Evolutionary conservation across 768 basidiomycete species (phyloP), one percentile per base, ranked within the genome.

Genomic region (Leccinum arenicola): DNA sequence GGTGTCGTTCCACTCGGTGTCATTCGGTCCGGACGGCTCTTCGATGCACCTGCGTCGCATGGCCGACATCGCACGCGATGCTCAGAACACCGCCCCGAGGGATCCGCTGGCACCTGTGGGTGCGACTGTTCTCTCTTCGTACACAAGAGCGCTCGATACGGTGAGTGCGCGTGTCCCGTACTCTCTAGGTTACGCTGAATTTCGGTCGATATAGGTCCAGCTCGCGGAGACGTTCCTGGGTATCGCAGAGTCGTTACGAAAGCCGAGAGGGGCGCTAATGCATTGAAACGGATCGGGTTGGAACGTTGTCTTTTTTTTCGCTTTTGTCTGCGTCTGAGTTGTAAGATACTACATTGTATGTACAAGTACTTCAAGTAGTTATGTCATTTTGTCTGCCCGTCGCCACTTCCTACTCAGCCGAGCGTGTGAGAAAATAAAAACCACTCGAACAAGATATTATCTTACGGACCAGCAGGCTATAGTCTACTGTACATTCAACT

Each of bases 191-290:
- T 33, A 15, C 12, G 38, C 7, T 3, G 11, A 17, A 6, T 33
- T 50, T 12, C 6, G 21, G 19, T 17, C 15, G 56, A n/a, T n/a
- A n/a, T 7, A 85, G 84, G 75, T 85, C 12, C 78, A 76, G 58
- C 76, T 86, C 10, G 79, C 84, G 1, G 75, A 84, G 63, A 81
- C 84, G 3, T 86, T 86, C 76, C 65, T 85, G 23, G 79, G 78
- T 31, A 77, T 85, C 55, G 83, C 84, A 0, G 82, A 84, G 54
- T 84, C 84, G 1, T 66, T 86, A 69, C 75, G 76, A 61, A 86
- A 82, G 63, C 80, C 84, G 4, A 72, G 84, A 63, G 85, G 80
- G 1, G 75, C 78, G 19, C 66, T 85, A 55, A 66, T 84, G 60
- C 70, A 68, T 60, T 67, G 63, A 69, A 21, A 9, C 35, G 48